A percentile compares a stretch with the other conserved stretches of the same genome.
Evolutionary conservation across 768 basidiomycete genomes (phyloP).

Genomic region (Hirschioporus abietinus): DNA sequence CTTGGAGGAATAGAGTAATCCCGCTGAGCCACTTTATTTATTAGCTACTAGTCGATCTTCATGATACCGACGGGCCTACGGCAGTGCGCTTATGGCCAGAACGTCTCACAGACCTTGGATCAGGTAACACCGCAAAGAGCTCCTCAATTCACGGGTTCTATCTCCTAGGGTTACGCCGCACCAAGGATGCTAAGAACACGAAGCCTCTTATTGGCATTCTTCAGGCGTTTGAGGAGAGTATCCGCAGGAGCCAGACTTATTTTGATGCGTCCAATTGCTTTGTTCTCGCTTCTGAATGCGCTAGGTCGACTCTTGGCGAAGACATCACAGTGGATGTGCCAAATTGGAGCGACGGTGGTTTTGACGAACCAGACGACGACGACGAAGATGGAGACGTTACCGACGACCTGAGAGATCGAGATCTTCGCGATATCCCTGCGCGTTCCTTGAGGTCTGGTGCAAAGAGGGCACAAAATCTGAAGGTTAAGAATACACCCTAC

Average conservation of each 20-base stretch:
- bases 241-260: conserved; percentile 14
- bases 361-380: conserved; percentile 11
- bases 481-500: conserved; percentile 6
- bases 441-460: conserved; percentile 4
- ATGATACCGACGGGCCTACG: conserved; percentile 8
- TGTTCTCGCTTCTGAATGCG: conserved; percentile 10
- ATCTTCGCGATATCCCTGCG: conserved; percentile 7
- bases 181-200: conserved; percentile 1
- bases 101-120: conserved; percentile 13
- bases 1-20: neutral
- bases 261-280: conserved; percentile 15
- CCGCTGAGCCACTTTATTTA: neutral
- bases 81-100: conserved; percentile 17
- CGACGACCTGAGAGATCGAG: neutral
- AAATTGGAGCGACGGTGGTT: conserved; percentile 15
- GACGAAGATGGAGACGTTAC: conserved; percentile 7
- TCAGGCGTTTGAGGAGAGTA: conserved; percentile 15
- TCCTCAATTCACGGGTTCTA: conserved; percentile 16
- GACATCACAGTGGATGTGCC: conserved; percentile 10
- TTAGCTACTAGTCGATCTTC: conserved; percentile 18
- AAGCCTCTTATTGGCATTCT: conserved; percentile 6
- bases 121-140: conserved; percentile 5
- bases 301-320: neutral
- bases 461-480: conserved; percentile 3
- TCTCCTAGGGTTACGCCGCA: conserved; percentile 16